Conservation (phyloP, 139 green algal species). For the Chlorella sp. region DNA sequence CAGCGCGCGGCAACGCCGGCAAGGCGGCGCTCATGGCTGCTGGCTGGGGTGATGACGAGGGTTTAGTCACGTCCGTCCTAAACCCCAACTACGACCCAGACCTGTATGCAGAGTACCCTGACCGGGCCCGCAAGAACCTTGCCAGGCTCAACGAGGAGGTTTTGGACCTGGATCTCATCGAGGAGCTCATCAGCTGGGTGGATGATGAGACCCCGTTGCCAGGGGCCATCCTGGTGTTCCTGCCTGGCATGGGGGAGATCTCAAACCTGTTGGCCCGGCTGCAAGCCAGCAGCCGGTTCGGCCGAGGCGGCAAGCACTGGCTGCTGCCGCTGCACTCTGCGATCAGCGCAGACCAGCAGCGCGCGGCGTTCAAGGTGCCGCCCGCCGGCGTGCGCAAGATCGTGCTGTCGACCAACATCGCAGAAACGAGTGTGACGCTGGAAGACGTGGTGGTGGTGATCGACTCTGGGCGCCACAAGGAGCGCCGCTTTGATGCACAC, state of each 20-base stretch:
- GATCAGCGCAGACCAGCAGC: slow-evolving; percentile 59
- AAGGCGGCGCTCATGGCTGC: slow-evolving; percentile 23
- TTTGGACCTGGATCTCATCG: slow-evolving; percentile 79
- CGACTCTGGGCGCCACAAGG: slow-evolving; percentile 18
- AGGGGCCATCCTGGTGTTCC: slow-evolving; percentile 19
- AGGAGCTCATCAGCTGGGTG: slow-evolving; percentile 54
- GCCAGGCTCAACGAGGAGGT: slow-evolving; percentile 47
- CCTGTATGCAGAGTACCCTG: slow-evolving; percentile 33
- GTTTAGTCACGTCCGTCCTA: slow-evolving; percentile 29
- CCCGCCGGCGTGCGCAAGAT: slow-evolving; percentile 42
- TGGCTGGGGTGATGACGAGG: slow-evolving; percentile 78
- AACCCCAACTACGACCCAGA: slow-evolving; percentile 68
- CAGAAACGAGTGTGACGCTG: slow-evolving; percentile 94
- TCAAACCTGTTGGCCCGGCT: slow-evolving; percentile 46
- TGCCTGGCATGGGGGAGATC: slow-evolving; percentile 71
- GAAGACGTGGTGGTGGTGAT: slow-evolving; percentile 93
- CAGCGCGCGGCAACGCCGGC: too few relatives aligned
- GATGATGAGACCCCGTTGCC: slow-evolving; percentile 23
- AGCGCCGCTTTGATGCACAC: too few relatives aligned
- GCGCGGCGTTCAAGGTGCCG: slow-evolving; percentile 54
- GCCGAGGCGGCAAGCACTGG: slow-evolving; percentile 10
- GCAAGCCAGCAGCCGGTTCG: slow-evolving; percentile 18
- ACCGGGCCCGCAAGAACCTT: slow-evolving; percentile 48
- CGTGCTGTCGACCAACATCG: slow-evolving; percentile 95
- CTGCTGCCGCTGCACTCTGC: slow-evolving; percentile 81